Conservation (phyloP, 768 basidiomycete species). For the Mycena leptocephala region DNA sequence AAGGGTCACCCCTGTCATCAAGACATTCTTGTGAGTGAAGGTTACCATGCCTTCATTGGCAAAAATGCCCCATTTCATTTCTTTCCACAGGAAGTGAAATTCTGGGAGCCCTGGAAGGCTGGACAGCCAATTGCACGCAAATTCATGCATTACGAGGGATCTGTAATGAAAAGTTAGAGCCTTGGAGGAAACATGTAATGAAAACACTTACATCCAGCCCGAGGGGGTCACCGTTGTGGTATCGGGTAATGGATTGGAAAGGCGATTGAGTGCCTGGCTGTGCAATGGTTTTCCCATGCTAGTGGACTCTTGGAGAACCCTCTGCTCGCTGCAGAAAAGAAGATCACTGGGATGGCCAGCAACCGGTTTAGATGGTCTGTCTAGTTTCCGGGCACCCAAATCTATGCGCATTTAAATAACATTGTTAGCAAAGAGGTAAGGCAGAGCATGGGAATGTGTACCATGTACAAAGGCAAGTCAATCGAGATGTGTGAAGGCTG, state of each 20-base stretch:
- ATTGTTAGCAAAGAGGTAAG: not conserved
- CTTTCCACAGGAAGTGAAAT: not conserved
- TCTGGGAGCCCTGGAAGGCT: not conserved
- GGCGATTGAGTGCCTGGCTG: not conserved
- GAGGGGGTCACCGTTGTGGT: not conserved
- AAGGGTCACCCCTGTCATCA: not conserved
- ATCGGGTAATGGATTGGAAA: not conserved
- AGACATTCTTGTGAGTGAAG: not conserved
- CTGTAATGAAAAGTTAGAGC: not conserved
- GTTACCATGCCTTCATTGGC: not conserved
- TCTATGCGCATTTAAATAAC: not conserved
- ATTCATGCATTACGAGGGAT: not conserved
- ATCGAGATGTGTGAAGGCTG: not conserved
- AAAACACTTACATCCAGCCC: not conserved
- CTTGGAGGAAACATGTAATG: too few species aligned
- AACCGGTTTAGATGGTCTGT: too few species aligned
- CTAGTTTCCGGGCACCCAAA: not conserved
- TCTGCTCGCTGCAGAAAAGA: not conserved
- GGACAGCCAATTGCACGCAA: not conserved
- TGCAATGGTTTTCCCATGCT: not conserved
- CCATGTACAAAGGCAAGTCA: not conserved
- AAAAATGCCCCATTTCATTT: not conserved
- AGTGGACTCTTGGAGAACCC: not conserved
- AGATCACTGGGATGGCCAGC: not conserved
- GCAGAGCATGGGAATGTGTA: not conserved